Evolutionary conservation across 2,329 filamentous ascomycete genomes (phyloP).

Genomic region (Lojkania enalia): DNA sequence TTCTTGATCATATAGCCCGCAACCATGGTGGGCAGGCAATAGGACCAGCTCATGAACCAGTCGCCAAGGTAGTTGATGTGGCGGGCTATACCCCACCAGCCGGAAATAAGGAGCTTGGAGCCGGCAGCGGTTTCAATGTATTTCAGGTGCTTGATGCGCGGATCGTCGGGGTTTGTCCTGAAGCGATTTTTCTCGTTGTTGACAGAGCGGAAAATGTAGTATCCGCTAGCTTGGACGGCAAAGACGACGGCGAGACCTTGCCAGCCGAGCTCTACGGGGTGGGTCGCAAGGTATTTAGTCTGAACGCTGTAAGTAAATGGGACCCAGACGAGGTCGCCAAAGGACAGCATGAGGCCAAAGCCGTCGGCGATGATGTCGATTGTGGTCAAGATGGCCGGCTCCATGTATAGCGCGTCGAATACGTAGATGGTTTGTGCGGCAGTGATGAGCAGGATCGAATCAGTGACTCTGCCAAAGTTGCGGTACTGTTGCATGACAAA

Average conservation of each 20-base stretch:
- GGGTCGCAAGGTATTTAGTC: conserved; percentile 78
- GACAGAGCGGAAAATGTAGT: conserved; percentile 88
- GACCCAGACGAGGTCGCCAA: conserved; percentile 91
- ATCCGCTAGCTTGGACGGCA: conserved; percentile 71
- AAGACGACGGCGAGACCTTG: conserved; percentile 67
- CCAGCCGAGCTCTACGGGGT: conserved; percentile 78
- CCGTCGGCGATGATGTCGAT: conserved; percentile 94
- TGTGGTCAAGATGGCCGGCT: conserved; percentile 84
- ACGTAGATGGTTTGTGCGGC: conserved; percentile 80
- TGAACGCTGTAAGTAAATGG: conserved; percentile 88
- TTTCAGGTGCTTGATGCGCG: conserved; percentile 75
- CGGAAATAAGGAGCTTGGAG: conserved; percentile 77
- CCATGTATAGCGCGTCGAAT: conserved; percentile 83
- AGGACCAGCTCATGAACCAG: conserved; percentile 92
- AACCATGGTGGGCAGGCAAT: conserved; percentile 81
- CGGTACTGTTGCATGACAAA: conserved; percentile 88
- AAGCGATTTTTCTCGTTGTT: conserved; percentile 97
- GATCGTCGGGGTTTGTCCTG: conserved; percentile 82
- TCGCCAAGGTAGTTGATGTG: conserved; percentile 97
- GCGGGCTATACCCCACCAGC: conserved; percentile 90
- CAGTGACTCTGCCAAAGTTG: conserved; percentile 78
- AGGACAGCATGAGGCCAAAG: conserved; percentile 92
- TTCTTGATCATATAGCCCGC: conserved; percentile 75
- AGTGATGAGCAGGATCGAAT: conserved; percentile 81
- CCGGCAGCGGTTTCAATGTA: conserved; percentile 85